phyloP scores from a whole-genome alignment of 805 yeast genomes.

The Candida yuanshanica region DNA sequence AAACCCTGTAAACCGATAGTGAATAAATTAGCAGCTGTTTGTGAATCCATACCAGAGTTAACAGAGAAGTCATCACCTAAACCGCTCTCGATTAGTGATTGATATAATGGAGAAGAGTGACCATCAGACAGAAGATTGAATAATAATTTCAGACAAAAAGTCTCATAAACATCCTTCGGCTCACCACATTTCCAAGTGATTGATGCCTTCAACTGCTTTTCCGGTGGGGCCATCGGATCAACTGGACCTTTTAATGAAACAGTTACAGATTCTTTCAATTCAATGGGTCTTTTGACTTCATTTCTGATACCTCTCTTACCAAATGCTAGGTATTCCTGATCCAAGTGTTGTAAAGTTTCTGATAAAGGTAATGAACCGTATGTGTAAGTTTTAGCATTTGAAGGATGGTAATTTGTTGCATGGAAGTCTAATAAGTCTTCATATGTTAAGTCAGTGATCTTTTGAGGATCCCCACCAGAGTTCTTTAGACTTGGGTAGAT shows the following conservation, averaged over 20 bases:
- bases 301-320: slow-evolving; percentile 44
- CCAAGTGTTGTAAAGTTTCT: slow-evolving; percentile 52
- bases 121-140: slow-evolving; percentile 78
- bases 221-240: slow-evolving; percentile 67
- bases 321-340: slow-evolving; percentile 43
- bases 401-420: slow-evolving; percentile 73
- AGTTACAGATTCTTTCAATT: slow-evolving; percentile 27
- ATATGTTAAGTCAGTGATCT: slow-evolving; percentile 68
- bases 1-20: slow-evolving; percentile 85
- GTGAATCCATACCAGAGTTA: slow-evolving; percentile 81
- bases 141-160: slow-evolving; percentile 67
- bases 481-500: slow-evolving; percentile 81
- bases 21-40: slow-evolving; percentile 70
- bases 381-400: slow-evolving; percentile 80
- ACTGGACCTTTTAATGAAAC: slow-evolving; percentile 63
- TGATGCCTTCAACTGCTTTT: slow-evolving; percentile 72
- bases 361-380: slow-evolving; percentile 74
- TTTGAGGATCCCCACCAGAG: slow-evolving; percentile 90
- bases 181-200: slow-evolving; percentile 84
- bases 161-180: slow-evolving; percentile 60
- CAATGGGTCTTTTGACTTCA: slow-evolving; percentile 20
- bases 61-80: slow-evolving; percentile 81
- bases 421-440: slow-evolving; percentile 79
- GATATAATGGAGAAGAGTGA: slow-evolving; percentile 86
- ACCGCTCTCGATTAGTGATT: slow-evolving; percentile 79